Evolutionary conservation across 225 moss, liverwort and hornwort species (phyloP).

Genomic region (Marchantia paleacea): DNA sequence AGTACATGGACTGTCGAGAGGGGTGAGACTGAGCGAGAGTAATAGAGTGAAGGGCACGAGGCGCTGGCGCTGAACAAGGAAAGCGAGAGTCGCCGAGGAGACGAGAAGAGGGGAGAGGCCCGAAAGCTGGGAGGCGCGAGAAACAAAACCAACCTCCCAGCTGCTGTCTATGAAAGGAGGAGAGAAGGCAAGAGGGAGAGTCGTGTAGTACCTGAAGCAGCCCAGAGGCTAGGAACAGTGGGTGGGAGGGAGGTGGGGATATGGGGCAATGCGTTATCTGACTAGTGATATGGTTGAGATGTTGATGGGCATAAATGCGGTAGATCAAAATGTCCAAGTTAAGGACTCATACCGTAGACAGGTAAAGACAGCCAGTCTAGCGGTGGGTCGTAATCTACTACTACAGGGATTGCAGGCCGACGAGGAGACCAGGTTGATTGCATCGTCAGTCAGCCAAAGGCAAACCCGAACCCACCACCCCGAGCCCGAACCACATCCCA

Average conservation of each 20-base stretch:
- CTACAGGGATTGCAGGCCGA: conserved; percentile 13
- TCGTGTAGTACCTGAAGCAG: not conserved
- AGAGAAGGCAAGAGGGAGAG: not conserved
- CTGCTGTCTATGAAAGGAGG: not conserved
- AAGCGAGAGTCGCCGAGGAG: too few species aligned
- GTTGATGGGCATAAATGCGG: conserved; percentile 14
- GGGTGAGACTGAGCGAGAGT: not conserved
- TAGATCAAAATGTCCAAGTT: conserved; percentile 2
- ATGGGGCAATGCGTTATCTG: conserved; percentile 5
- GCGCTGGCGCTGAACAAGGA: not conserved
- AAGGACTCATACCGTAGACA: conserved; percentile 1
- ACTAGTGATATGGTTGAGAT: conserved; percentile 14
- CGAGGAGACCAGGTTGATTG: conserved; percentile 24
- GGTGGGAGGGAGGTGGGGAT: not conserved
- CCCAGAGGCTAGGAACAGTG: not conserved
- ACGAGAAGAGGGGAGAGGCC: not conserved
- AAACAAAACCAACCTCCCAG: not conserved
- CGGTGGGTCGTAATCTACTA: conserved; percentile 14
- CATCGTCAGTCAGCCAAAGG: conserved; percentile 10
- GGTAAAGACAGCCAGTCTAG: conserved; percentile 1
- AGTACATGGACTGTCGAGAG: not conserved
- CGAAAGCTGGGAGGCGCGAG: not conserved
- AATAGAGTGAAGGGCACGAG: not conserved
- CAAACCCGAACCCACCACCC: not conserved
- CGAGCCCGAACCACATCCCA: not conserved